Percentiles rank a stretch among this genome's conserved stretches.
phyloP scores from a whole-genome alignment of 176 grass and related monocot genomes.

The Raddia distichophylla region DNA sequence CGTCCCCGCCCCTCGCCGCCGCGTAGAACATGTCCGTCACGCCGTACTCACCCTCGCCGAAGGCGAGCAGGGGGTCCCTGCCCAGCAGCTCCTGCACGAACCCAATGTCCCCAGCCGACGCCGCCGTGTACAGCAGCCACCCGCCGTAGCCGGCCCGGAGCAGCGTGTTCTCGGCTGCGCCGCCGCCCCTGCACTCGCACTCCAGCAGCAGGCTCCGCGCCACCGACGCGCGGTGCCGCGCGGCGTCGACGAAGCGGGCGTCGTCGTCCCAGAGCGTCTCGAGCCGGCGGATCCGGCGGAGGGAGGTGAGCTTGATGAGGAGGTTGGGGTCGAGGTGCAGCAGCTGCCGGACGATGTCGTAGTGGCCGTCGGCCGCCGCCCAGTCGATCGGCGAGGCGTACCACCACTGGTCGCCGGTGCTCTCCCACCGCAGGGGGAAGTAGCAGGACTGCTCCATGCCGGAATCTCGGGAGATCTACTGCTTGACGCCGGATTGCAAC shows the following conservation, averaged over 20 bases:
- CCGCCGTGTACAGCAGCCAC: conserved; percentile 91
- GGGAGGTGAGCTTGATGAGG: conserved; percentile 98
- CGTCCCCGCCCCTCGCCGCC: conserved; percentile 63
- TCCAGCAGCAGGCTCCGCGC: conserved; percentile 65
- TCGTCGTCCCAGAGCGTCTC: conserved; percentile 94
- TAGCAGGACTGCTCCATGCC: conserved; percentile 65
- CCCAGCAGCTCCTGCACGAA: conserved; percentile 81
- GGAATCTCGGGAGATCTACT: conserved; percentile 29
- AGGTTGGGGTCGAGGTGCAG: conserved; percentile 89
- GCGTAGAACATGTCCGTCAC: conserved; percentile 93
- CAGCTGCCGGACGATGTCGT: conserved; percentile 86
- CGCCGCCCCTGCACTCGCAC: conserved; percentile 67
- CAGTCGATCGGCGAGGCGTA: conserved; percentile 93
- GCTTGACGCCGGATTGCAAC: not conserved
- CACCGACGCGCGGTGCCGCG: conserved; percentile 58
- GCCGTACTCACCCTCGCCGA: conserved; percentile 95
- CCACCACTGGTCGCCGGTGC: conserved; percentile 99
- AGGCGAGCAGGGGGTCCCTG: conserved; percentile 74
- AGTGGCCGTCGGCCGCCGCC: conserved; percentile 89
- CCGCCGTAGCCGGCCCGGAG: conserved; percentile 87
- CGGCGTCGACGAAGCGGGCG: conserved; percentile 53
- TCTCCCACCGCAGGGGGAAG: conserved; percentile 98
- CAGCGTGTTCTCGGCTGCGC: conserved; percentile 65
- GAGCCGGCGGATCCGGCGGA: conserved; percentile 86
- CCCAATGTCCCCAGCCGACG: conserved; percentile 63